Evolutionary conservation across 2,329 filamentous ascomycete species (phyloP).

Genomic region (Phialophora verrucosa): DNA sequence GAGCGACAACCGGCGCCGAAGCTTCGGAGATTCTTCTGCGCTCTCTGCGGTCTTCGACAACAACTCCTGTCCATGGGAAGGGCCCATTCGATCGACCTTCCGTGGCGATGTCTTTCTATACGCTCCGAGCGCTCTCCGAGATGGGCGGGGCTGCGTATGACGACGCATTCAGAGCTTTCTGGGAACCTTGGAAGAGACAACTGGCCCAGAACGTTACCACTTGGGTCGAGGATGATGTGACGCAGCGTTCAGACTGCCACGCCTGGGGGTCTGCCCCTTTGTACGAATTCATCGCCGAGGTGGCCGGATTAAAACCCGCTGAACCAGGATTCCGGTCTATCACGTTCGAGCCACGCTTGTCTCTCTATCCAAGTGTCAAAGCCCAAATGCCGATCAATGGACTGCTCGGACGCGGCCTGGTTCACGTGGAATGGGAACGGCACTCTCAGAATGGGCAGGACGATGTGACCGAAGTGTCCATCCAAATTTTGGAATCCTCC

Average conservation of each 20-base stretch:
- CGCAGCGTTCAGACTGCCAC: slow-evolving; percentile 6
- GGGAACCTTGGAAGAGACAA: slow-evolving; percentile 3
- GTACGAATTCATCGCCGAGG: slow-evolving; percentile 6
- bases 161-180: background rate
- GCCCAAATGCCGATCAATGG: too few relatives aligned
- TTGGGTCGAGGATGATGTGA: slow-evolving; percentile 14
- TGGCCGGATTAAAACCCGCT: slow-evolving; percentile 39
- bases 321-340: background rate
- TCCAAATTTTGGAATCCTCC: too few relatives aligned
- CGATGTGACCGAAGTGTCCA: too few relatives aligned
- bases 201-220: slow-evolving; percentile 7
- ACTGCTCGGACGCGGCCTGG: too few relatives aligned
- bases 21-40: background rate
- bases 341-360: background rate
- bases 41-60: background rate
- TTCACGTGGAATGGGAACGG: too few relatives aligned
- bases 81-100: too few relatives aligned
- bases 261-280: slow-evolving; percentile 3
- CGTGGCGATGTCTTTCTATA: background rate
- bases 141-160: background rate
- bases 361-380: slow-evolving; percentile 49
- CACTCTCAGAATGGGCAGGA: too few relatives aligned
- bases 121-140: background rate
- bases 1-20: background rate
- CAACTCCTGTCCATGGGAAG: too few relatives aligned